phyloP scores from a whole-genome alignment of 371 early-diverging fungal species.

The Umbelopsis sp. region DNA sequence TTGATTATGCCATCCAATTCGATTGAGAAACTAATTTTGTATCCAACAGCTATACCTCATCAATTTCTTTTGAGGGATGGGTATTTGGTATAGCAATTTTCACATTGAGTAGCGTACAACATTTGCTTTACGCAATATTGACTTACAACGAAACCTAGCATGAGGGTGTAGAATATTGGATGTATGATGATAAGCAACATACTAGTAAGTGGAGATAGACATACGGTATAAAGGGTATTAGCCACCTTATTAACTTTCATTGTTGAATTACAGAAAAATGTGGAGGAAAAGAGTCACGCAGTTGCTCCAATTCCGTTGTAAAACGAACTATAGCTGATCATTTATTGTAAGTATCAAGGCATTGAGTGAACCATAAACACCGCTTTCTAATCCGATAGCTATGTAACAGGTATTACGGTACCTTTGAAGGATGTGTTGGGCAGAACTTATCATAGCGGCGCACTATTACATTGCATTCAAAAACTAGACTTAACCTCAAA shows the following conservation, averaged over 20 bases:
- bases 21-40: background rate
- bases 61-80: background rate
- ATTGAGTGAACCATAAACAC: no score
- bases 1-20: no score
- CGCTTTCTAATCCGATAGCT: no score
- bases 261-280: background rate
- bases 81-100: background rate
- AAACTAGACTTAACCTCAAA: background rate
- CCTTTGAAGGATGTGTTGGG: background rate
- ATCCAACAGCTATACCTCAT: conserved; percentile 13
- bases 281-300: conserved; percentile 3
- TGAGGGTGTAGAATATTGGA: conserved; percentile 19
- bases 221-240: background rate
- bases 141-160: background rate
- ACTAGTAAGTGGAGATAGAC: conserved; percentile 4
- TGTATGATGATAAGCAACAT: background rate
- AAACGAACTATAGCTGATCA: background rate
- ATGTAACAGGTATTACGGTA: background rate
- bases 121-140: background rate
- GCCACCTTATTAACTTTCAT: background rate
- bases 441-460: no score
- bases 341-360: background rate
- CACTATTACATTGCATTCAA: no score
- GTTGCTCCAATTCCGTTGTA: background rate
- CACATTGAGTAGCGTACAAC: no score